These are phyloP conservation scores for Cyclotella cryptica DNA, from an alignment of 108 stramenopile species.

Conservation along the genomic window DNA sequence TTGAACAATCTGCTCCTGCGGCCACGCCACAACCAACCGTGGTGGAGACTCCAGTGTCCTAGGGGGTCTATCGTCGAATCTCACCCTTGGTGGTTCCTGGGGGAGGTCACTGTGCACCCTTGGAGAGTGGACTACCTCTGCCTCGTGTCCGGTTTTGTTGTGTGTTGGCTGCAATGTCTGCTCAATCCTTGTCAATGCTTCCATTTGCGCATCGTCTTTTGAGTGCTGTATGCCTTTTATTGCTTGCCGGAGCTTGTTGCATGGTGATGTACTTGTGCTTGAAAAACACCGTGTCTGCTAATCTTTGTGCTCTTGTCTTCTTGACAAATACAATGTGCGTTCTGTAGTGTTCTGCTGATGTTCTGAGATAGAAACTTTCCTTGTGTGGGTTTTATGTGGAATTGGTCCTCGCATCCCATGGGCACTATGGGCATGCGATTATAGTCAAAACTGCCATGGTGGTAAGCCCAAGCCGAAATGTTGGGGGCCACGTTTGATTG, in stretches of 20 bases:
- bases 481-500: constrained; percentile 39
- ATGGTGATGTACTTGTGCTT: constrained; percentile 37
- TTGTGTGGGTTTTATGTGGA: constrained; percentile 23
- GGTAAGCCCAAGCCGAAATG: constrained; percentile 24
- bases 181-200: constrained; percentile 12
- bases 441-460: constrained; percentile 43
- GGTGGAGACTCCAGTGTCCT: not conserved
- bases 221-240: not conserved
- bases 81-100: constrained; percentile 14
- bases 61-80: not conserved
- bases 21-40: constrained; percentile 25
- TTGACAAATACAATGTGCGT: constrained; percentile 15
- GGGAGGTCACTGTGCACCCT: too few relatives aligned
- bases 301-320: constrained; percentile 18
- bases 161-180: not conserved
- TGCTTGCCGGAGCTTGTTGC: not conserved
- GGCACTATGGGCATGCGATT: constrained; percentile 58
- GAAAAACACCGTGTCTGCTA: constrained; percentile 31
- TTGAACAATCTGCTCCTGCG: constrained; percentile 17
- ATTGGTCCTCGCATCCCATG: constrained; percentile 36
- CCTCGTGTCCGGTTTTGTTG: not conserved
- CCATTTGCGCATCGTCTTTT: not conserved
- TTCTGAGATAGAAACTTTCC: constrained; percentile 29
- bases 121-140: not conserved
- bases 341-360: constrained; percentile 34